A percentile compares a stretch with the other conserved stretches of the same genome.
phyloP scores from a whole-genome alignment of 73 alveolate species.

The Urostyla sp. region DNA sequence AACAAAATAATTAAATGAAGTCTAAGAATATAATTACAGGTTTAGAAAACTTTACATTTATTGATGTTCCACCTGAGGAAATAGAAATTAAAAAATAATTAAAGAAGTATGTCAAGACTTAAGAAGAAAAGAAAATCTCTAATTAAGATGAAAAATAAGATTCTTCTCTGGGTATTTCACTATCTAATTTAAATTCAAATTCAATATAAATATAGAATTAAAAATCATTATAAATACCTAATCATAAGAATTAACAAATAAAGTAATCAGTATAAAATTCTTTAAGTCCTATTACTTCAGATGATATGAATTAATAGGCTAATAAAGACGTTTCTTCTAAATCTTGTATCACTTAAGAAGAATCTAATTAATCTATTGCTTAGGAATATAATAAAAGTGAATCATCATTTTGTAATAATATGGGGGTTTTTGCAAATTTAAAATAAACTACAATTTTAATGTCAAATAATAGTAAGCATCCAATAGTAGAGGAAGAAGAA shows the following conservation, averaged over 20 bases:
- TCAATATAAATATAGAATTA: no score
- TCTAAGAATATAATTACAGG: slow-evolving; percentile 3
- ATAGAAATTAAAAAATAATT: slow-evolving; percentile 7
- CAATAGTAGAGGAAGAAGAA: slow-evolving; percentile 34
- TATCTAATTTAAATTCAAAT: no score
- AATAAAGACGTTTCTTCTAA: background rate
- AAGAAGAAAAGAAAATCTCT: slow-evolving; percentile 26
- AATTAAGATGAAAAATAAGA: no score
- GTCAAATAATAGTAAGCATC: background rate
- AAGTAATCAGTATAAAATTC: background rate
- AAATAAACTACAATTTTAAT: slow-evolving; percentile 1
- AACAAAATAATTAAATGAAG: background rate
- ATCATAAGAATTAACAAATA: no score
- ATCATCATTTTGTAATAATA: slow-evolving; percentile 1
- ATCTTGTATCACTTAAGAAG: slow-evolving; percentile 36
- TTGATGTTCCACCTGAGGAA: slow-evolving; percentile 50
- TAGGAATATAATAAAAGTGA: slow-evolving; percentile 38
- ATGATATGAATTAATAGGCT: background rate
- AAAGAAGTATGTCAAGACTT: background rate
- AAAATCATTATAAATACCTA: no score
- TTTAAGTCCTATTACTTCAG: background rate
- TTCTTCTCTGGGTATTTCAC: no score
- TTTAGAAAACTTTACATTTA: slow-evolving; percentile 48
- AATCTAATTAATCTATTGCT: slow-evolving; percentile 48
- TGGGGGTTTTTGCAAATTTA: background rate